A percentile compares a stretch with the other conserved stretches of the same genome.
These are phyloP conservation scores for Trypanosoma cruzi DNA, from an alignment of 208 protist genomes.

Conservation along the genomic window DNA sequence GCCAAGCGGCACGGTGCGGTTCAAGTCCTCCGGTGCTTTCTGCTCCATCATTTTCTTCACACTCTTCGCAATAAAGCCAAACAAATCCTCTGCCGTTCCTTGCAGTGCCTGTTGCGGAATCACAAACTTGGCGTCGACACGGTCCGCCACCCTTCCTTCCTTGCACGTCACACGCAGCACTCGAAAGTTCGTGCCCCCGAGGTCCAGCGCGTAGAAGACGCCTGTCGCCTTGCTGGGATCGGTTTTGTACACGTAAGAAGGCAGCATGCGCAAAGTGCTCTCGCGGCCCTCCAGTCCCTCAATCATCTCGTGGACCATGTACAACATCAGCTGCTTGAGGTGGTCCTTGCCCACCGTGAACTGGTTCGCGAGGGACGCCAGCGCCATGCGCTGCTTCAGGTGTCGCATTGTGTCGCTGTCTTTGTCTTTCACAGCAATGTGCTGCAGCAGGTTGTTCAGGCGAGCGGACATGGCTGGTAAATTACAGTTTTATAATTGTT, in stretches of 20 bases:
- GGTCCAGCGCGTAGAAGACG: slow-evolving; percentile 89
- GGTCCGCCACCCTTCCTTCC: slow-evolving; percentile 46
- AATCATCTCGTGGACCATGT: slow-evolving; percentile 87
- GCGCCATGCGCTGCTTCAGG: slow-evolving; percentile 75
- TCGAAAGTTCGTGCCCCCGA: slow-evolving; percentile 92
- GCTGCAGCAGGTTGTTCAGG: slow-evolving; percentile 76
- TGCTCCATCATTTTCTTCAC: slow-evolving; percentile 52
- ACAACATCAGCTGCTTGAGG: slow-evolving; percentile 69
- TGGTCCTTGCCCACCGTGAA: slow-evolving; percentile 59
- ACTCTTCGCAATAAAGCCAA: slow-evolving; percentile 89
- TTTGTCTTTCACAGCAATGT: slow-evolving; percentile 64
- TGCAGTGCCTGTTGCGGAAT: slow-evolving; percentile 57
- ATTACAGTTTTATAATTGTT: not conserved
- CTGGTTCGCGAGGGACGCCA: slow-evolving; percentile 66
- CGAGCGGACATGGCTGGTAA: slow-evolving; percentile 55
- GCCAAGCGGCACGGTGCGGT: slow-evolving; percentile 66
- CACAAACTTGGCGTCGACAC: slow-evolving; percentile 48
- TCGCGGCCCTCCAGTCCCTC: slow-evolving; percentile 74
- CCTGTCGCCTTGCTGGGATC: slow-evolving; percentile 57
- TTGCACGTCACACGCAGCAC: slow-evolving; percentile 72
- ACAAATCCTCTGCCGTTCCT: slow-evolving; percentile 68
- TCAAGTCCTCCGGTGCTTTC: slow-evolving; percentile 64
- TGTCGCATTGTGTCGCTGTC: slow-evolving; percentile 67
- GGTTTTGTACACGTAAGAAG: slow-evolving; percentile 80
- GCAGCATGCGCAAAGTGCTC: slow-evolving; percentile 86